Evolutionary conservation across 75 land plant genomes (phyloP), one percentile per base, ranked within the genome.

Genomic region (Pinus taeda): DNA sequence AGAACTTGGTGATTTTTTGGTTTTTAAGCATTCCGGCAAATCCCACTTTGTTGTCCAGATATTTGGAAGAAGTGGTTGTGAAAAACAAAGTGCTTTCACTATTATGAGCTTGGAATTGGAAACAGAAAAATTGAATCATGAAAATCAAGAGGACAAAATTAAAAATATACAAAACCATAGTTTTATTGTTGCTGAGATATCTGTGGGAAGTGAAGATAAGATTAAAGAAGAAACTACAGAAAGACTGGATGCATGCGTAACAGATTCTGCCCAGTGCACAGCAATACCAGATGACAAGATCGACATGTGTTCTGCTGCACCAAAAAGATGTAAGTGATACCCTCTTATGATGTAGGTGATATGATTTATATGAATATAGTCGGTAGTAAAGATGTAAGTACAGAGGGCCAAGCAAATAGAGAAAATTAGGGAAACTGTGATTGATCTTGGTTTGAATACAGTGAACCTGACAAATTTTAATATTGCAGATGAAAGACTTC

Each of bases 41-140:
- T 67, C 71, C 49, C 71, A 67, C 42, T 67, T 67, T 67, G 39
- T 37, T 67, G 49, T 67, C 49, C 71, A 67, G 45, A 67, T 67
- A 67, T 67, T 67, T 67, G 71, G 71, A 67, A 18, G 71, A 67
- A 67, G 71, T 67, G 71, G 71, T 67, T 67, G 71, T 67, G 71
- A 67, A 45, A 67, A 67, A 45, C 71, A 67, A 37, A 18, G 71
- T 39, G 71, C 49, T 67, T 67, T 67, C 49, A 37, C 11, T 5
- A 21, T 67, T 39, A 67, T 21, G 39, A 36, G 49, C 39, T 18
- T 67, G 26, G 71, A 67, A 67, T 39, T 45, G 21, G n/a, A 6
- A 15, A 67, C 39, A 45, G 49, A 67, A 67, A 45, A 45, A 45
- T 45, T 45, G 49, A 45, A 45, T 45, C 7, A 45, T 45, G 49